Conservation (phyloP, 2,329 filamentous ascomycete species). For the Diplodia intermedia region DNA sequence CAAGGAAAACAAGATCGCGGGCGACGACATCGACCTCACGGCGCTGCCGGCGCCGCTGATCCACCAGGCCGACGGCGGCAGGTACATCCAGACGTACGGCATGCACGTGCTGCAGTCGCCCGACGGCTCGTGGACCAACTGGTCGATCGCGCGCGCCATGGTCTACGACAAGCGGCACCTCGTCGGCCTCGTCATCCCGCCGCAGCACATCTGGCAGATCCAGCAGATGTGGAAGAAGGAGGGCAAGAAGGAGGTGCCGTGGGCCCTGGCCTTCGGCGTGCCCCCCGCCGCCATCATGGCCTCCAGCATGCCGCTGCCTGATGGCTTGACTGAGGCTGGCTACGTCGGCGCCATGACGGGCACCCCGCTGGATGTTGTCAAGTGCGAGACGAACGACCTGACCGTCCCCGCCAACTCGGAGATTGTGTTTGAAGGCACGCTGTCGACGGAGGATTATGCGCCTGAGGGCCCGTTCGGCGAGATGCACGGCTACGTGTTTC, state of each 20-base stretch:
- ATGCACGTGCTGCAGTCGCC: slow-evolving; percentile 58
- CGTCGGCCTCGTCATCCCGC: slow-evolving; percentile 52
- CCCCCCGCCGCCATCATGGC: slow-evolving; percentile 60
- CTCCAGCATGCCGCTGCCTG: slow-evolving; percentile 46
- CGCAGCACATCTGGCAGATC: slow-evolving; percentile 58
- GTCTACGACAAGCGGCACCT: slow-evolving; percentile 54
- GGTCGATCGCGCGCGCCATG: slow-evolving; percentile 57
- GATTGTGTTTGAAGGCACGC: slow-evolving; percentile 59
- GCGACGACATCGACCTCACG: slow-evolving; percentile 52
- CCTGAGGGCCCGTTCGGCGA: slow-evolving; percentile 61
- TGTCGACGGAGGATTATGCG: slow-evolving; percentile 54
- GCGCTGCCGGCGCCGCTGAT: slow-evolving; percentile 49
- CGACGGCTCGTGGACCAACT: slow-evolving; percentile 57
- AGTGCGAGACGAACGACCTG: slow-evolving; percentile 60
- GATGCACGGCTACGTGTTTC: slow-evolving; percentile 52
- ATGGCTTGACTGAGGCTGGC: slow-evolving; percentile 56
- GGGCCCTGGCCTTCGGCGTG: slow-evolving; percentile 57
- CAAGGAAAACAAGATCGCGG: slow-evolving; percentile 53
- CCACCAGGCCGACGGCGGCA: slow-evolving; percentile 57
- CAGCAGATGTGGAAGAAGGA: slow-evolving; percentile 56
- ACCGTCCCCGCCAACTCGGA: slow-evolving; percentile 59
- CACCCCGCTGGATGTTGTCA: slow-evolving; percentile 55
- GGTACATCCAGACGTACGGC: slow-evolving; percentile 60
- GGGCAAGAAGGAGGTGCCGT: slow-evolving; percentile 56
- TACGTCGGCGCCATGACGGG: slow-evolving; percentile 59